Evolutionary conservation across 1,139 yeast genomes (phyloP), one percentile per base, ranked within the genome.

Genomic region (Saccharomyces hybrid): DNA sequence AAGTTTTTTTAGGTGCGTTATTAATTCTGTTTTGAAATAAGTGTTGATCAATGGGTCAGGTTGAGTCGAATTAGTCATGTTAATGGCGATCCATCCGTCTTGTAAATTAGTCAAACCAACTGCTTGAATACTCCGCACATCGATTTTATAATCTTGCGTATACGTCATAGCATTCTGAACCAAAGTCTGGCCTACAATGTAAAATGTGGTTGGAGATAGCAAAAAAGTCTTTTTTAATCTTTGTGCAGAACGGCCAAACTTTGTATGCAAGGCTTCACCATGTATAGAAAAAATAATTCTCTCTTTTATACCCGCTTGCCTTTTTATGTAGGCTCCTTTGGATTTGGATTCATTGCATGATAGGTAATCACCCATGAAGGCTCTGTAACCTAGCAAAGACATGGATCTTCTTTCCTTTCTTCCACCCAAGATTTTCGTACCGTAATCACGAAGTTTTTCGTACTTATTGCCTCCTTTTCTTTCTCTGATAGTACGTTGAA

Each of bases 1-100:
- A 51, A 85, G 63, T 60, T 78, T 79, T 67, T 83, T 86, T 68
- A 95, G 73, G 54, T 87, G 88, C 0, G 97, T 84, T 1, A 88
- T 75, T 52, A 95, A 74, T 69, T 95, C 99, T 0, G 99, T 95
- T 72, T 95, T 95, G 74, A 93, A 87, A 55, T 81, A 81, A 58
- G 90, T 78, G 70, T 87, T 87, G 56, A 93, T 76, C 57, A 95
- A 81, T 5, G 88, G 78, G 73, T 95, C 99, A 1, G 97, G 91
- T 13, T 75, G 75, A 1, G 80, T 69, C 2, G 80, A 73, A 2
- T 81, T 84, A 65, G 62, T 71, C 56, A 87, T 73, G 27, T 85
- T 83, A 47, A 93, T 71, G 1, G 95, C 95, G 38, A 91, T 70
- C 99, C 99, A 95, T 64, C 91, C 95, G 71, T 95, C 99, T 61